Conservation (phyloP, 768 basidiomycete species). For the Collybia sordida region DNA sequence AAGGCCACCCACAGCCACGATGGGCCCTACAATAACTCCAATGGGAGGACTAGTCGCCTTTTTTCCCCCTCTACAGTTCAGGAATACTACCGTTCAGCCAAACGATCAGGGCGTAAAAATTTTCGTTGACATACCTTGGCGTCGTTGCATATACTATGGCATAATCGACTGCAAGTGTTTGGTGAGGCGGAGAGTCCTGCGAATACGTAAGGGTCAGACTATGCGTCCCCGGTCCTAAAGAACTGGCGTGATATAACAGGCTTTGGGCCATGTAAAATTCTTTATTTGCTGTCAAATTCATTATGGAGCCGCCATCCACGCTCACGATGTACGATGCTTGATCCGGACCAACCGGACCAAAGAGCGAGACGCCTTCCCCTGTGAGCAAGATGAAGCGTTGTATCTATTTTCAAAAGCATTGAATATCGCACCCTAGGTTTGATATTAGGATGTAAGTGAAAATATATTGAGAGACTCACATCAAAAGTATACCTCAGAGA, state of each 20-base stretch:
- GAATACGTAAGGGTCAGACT: constrained; percentile 28
- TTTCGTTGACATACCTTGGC: too few species aligned
- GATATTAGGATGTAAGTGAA: too few species aligned
- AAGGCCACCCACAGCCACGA: too few species aligned
- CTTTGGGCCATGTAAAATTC: constrained; percentile 22
- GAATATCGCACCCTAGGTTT: too few species aligned
- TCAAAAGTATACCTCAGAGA: constrained; percentile 35
- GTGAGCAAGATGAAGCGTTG: too few species aligned
- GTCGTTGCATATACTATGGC: constrained; percentile 13
- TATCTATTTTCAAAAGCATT: too few species aligned
- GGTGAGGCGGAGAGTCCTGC: constrained; percentile 12
- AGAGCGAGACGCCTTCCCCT: constrained; percentile 47
- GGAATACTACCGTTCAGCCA: too few species aligned
- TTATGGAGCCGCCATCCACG: constrained; percentile 27
- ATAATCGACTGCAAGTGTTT: constrained; percentile 28
- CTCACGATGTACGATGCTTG: constrained; percentile 33
- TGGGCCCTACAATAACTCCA: too few species aligned
- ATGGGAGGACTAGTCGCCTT: too few species aligned
- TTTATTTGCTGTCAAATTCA: constrained; percentile 18
- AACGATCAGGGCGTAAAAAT: too few species aligned
- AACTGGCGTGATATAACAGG: constrained; percentile 20
- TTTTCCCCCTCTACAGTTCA: too few species aligned
- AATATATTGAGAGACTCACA: constrained; percentile 24
- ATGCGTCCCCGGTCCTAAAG: constrained; percentile 11
- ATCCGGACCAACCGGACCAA: constrained; percentile 38